These are phyloP conservation scores for Fusarium sp. DNA, from an alignment of 2,329 filamentous ascomycete genomes.

Conservation along the genomic window DNA sequence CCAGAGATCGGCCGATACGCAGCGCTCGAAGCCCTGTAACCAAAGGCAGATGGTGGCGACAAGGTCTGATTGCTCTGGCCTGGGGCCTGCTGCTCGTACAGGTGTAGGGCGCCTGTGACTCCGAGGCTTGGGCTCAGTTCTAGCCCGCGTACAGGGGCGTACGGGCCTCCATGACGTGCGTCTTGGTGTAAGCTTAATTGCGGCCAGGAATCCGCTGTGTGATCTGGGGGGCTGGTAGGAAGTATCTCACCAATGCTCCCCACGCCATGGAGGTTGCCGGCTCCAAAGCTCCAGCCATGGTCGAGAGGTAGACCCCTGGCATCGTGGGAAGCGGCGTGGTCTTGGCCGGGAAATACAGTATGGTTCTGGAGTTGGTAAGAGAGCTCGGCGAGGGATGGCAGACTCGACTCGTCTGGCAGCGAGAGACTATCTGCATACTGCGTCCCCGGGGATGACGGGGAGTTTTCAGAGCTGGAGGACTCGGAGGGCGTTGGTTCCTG, in stretches of 20 bases:
- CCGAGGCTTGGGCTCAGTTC: neutral
- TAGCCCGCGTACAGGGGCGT: constrained; percentile 5
- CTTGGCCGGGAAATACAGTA: neutral
- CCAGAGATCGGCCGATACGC: neutral
- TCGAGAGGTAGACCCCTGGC: constrained; percentile 17
- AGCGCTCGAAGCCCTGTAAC: neutral
- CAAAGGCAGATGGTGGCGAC: constrained; percentile 16
- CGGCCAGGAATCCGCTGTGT: neutral
- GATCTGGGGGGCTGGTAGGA: neutral
- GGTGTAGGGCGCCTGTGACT: neutral
- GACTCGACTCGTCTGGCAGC: neutral
- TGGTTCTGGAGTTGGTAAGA: neutral
- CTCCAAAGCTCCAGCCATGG: constrained; percentile 7
- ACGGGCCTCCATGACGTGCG: neutral
- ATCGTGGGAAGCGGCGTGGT: constrained; percentile 4
- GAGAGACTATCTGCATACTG: constrained; percentile 9
- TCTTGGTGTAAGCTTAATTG: constrained; percentile 6
- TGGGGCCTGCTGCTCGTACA: neutral
- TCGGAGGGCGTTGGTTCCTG: neutral
- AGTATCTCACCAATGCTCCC: neutral
- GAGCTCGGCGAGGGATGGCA: neutral
- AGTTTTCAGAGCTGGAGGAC: constrained; percentile 4
- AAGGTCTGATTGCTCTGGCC: neutral
- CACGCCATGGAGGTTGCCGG: constrained; percentile 2
- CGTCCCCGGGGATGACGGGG: no score